Evolutionary conservation across 108 stramenopile species (phyloP), one percentile per base, ranked within the genome.

Genomic region (Skeletonema tropicum): DNA sequence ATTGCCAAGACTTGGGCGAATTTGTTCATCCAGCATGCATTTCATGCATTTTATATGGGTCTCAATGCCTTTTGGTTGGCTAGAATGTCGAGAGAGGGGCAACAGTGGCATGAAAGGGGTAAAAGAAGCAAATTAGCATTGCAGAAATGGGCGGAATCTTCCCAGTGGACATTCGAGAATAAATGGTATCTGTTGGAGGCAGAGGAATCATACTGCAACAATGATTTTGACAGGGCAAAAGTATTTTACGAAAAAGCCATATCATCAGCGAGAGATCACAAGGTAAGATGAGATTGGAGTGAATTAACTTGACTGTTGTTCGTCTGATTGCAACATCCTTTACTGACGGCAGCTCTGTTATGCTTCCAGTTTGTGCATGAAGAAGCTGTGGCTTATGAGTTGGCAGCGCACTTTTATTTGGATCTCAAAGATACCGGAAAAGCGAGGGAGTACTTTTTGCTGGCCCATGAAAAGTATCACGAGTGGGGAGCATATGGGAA

Each of bases 101-200:
- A 35, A 12, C 19, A 23, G 10, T 45, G 17, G 65, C 14, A 6
- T 4, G 35, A 23, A 26, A n/a, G n/a, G 25, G 30, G 65, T 14
- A 30, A 0, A 0, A 48, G 6, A 19, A 1, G 7, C 17, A 39
- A 39, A 13, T 45, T 25, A 26, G 39, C 7, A 23, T 39, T 42
- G 35, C 12, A 42, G 11, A 21, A 23, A 66, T 66, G 36, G 38
- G 39, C 36, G 11, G 25, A 39, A 17, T 48, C 19, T 0, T 48
- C 42, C 6, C 3, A 30, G 19, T 72, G 71, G 71, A 72, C 59
- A 49, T 45, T 61, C 15, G 59, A 62, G 60, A 72, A 72, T 42
- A 59, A 17, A 59, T 26, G 29, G 29, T 30, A 29, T n/a, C 29
- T 59, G 57, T 12, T 59, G 29, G 57, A 26, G 57, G 57, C 57